Evolutionary conservation across 768 basidiomycete species (phyloP).

Genomic region (Tephrocybe rancida): DNA sequence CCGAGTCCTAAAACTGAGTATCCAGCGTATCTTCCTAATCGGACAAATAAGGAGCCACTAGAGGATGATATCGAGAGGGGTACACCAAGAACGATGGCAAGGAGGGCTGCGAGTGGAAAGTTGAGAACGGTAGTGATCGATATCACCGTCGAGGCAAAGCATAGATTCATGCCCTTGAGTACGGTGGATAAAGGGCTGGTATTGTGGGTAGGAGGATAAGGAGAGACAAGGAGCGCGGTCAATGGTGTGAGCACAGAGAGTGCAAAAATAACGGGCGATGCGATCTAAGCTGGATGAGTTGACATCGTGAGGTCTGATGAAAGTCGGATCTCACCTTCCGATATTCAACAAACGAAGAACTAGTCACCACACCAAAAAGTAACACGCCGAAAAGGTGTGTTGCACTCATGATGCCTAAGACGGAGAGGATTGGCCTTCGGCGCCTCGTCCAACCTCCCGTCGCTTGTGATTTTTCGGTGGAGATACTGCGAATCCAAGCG

Average conservation of each 20-base stretch:
- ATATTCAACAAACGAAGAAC: slow-evolving; percentile 43
- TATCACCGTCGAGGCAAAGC: slow-evolving; percentile 84
- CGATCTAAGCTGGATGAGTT: slow-evolving; percentile 16
- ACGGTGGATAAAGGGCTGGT: slow-evolving; percentile 45
- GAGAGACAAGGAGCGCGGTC: slow-evolving; percentile 28
- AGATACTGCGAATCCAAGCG: slow-evolving; percentile 47
- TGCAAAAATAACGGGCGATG: slow-evolving; percentile 29
- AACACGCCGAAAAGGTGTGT: slow-evolving; percentile 59
- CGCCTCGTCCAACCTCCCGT: slow-evolving; percentile 44
- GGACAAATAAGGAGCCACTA: slow-evolving; percentile 21
- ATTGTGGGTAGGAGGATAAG: slow-evolving; percentile 21
- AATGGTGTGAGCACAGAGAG: slow-evolving; percentile 33
- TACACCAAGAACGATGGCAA: slow-evolving; percentile 65
- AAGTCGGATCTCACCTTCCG: slow-evolving; percentile 35
- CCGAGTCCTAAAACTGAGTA: slow-evolving; percentile 57
- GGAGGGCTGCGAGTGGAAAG: slow-evolving; percentile 81
- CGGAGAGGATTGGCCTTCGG: slow-evolving; percentile 55
- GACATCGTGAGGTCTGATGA: background rate
- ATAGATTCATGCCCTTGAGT: slow-evolving; percentile 76
- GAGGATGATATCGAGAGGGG: slow-evolving; percentile 57
- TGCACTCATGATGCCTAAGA: slow-evolving; percentile 50
- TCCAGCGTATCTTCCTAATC: slow-evolving; percentile 29
- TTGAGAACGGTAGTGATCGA: slow-evolving; percentile 88
- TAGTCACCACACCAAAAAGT: slow-evolving; percentile 52
- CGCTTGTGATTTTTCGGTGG: slow-evolving; percentile 17